Percentiles rank a stretch among this genome's conserved stretches.
Conservation (phyloP, 805 yeast genomes). For the Nematodospora valgi region DNA sequence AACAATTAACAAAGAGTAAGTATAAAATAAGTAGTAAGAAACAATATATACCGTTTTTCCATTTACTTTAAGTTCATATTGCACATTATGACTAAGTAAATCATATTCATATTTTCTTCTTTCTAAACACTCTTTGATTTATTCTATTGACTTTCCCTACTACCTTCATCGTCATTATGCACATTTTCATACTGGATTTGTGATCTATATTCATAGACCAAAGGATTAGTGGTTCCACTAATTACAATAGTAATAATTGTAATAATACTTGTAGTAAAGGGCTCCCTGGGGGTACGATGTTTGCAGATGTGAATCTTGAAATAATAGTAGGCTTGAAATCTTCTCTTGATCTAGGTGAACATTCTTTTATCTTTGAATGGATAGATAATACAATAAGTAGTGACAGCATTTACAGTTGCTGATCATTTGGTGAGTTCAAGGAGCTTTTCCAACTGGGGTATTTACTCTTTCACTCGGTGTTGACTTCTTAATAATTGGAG, state of each 20-base stretch:
- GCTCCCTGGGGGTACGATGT: not conserved
- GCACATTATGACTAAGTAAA: constrained; percentile 66
- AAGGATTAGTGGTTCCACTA: constrained; percentile 37
- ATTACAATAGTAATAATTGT: constrained; percentile 11
- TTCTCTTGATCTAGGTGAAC: constrained; percentile 9
- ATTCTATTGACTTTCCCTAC: constrained; percentile 8
- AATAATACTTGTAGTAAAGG: not conserved
- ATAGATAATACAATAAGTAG: constrained; percentile 28
- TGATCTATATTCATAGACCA: constrained; percentile 18
- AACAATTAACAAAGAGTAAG: not conserved
- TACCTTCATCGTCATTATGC: constrained; percentile 47
- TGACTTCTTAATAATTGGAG: constrained; percentile 51
- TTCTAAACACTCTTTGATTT: constrained; percentile 8
- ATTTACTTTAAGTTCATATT: constrained; percentile 53
- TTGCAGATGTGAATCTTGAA: constrained; percentile 4
- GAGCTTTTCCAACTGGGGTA: constrained; percentile 35
- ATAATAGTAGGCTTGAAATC: constrained; percentile 1
- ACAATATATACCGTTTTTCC: not conserved
- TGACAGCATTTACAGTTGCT: not conserved
- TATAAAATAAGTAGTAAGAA: not conserved
- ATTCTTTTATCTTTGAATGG: constrained; percentile 27
- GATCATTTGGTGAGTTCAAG: constrained; percentile 16
- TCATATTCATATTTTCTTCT: constrained; percentile 50
- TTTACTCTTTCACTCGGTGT: constrained; percentile 55
- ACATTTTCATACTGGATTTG: constrained; percentile 35